Evolutionary conservation across 164 flowering plant species (phyloP), one percentile per base, ranked within the genome.

Genomic region (Macadamia tetraphylla): DNA sequence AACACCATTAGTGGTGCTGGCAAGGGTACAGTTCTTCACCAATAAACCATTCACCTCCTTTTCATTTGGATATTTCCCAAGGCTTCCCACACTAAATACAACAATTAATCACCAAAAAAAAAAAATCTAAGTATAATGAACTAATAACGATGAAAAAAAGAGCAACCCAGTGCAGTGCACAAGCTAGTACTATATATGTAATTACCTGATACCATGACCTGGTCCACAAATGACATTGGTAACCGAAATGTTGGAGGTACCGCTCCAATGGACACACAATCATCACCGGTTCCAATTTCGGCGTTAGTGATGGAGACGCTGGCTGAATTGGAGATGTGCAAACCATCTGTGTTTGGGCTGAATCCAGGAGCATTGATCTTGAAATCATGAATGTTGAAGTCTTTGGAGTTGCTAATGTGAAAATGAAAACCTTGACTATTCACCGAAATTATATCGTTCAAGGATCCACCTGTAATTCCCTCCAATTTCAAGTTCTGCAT

Each of bases 341-440:
- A 67, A 1, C 81, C 81, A 46, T 78, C 84, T 3, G 81, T 81
- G 80, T 81, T 81, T 9, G 43, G 84, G 80, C 88, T 84, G 12
- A 70, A 74, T 1, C 12, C 82, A 0, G 94, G 91, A 6, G 91
- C 88, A 17, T 30, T 60, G 9, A 88, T 60, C 11, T 46, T 57
- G 56, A 83, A 10, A 30, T 64, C 62, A 13, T 65, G 63, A 6
- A 71, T 18, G 30, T 68, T 64, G 6, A 83, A 43, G 74, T 72
- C 66, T 17, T 62, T 63, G 66, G 80, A 67, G 23, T 70, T 42
- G 23, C 11, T 13, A 52, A 71, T 31, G 31, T 29, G 29, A 8
- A 77, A 43, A 68, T 86, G 85, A 67, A 83, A 81, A 23, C 78
- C 80, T 79, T 79, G 83, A 70, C 81, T 73, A 52, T 88, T 75